phyloP scores from a whole-genome alignment of 352 stramenopile species.

The Pythium pyrilobum region DNA sequence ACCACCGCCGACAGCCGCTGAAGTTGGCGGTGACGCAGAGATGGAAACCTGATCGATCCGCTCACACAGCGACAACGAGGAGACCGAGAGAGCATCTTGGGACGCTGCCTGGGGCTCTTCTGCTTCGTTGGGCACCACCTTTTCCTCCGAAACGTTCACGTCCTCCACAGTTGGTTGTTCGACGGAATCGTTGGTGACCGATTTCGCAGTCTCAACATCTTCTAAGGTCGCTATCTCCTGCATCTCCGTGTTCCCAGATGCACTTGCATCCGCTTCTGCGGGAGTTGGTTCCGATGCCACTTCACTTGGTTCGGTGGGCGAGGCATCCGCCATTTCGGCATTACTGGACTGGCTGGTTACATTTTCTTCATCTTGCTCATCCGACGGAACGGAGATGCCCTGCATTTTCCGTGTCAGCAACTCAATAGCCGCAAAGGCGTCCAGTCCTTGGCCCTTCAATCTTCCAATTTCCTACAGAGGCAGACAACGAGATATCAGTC shows the following conservation, averaged over 20 bases:
- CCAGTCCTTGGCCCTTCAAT: conserved; percentile 67
- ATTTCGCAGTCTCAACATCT: too few species aligned
- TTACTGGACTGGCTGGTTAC: conserved; percentile 3
- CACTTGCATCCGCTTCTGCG: not conserved
- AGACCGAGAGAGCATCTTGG: conserved; percentile 24
- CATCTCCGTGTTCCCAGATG: conserved; percentile 3
- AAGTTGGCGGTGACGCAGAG: conserved; percentile 25
- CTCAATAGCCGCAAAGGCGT: conserved; percentile 82
- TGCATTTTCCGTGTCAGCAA: conserved; percentile 83
- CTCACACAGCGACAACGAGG: conserved; percentile 63
- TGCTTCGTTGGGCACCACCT: not conserved
- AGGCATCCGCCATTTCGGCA: conserved; percentile 10
- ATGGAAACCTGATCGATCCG: conserved; percentile 77
- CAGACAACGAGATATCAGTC: not conserved
- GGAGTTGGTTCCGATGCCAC: too few species aligned
- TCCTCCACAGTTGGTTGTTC: not conserved
- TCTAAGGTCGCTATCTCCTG: not conserved
- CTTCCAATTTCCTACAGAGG: conserved; percentile 58
- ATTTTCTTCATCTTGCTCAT: conserved; percentile 8
- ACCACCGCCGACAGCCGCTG: not conserved
- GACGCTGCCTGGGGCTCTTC: not conserved
- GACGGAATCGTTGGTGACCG: too few species aligned
- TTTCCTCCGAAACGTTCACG: not conserved
- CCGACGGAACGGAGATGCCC: conserved; percentile 16
- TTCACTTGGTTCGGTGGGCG: not conserved